Conservation (phyloP, 768 basidiomycete species). For the Royoungia palumana region DNA sequence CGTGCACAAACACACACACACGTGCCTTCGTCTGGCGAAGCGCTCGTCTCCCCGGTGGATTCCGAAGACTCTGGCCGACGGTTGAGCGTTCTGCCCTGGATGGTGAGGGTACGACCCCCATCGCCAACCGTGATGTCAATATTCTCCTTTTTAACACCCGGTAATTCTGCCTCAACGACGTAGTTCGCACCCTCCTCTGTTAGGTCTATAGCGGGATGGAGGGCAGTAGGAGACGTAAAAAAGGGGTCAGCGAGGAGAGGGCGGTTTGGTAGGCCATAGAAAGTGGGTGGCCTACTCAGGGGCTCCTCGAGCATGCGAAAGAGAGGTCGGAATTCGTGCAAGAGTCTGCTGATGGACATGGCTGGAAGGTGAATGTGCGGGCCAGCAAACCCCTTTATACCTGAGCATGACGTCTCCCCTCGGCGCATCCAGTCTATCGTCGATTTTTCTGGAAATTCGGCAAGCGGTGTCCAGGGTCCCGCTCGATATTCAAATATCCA, state of each 20-base stretch:
- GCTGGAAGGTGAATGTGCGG: not conserved
- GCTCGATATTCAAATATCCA: not conserved
- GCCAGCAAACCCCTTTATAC: slow-evolving; percentile 6
- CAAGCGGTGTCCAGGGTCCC: slow-evolving; percentile 15
- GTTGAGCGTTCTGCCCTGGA: slow-evolving; percentile 57
- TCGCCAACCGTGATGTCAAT: slow-evolving; percentile 68
- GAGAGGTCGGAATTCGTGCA: slow-evolving; percentile 70
- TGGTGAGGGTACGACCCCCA: slow-evolving; percentile 65
- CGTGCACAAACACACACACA: not conserved
- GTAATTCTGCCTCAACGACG: slow-evolving; percentile 72
- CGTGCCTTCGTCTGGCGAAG: slow-evolving; percentile 31
- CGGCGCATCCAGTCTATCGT: slow-evolving; percentile 6
- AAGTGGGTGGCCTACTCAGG: slow-evolving; percentile 36
- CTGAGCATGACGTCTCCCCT: slow-evolving; percentile 8
- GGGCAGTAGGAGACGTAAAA: slow-evolving; percentile 30
- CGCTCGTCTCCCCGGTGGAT: slow-evolving; percentile 10
- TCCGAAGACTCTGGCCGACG: slow-evolving; percentile 22
- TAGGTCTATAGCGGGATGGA: slow-evolving; percentile 63
- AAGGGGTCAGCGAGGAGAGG: slow-evolving; percentile 51
- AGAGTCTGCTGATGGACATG: slow-evolving; percentile 67
- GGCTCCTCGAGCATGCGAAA: slow-evolving; percentile 79
- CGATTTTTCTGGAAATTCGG: slow-evolving; percentile 18
- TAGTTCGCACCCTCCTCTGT: slow-evolving; percentile 63
- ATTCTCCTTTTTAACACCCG: slow-evolving; percentile 76
- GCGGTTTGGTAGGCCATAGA: slow-evolving; percentile 29